Evolutionary conservation across 306 rosid genomes (phyloP).

Genomic region (Amphicarpaea edgeworthii): DNA sequence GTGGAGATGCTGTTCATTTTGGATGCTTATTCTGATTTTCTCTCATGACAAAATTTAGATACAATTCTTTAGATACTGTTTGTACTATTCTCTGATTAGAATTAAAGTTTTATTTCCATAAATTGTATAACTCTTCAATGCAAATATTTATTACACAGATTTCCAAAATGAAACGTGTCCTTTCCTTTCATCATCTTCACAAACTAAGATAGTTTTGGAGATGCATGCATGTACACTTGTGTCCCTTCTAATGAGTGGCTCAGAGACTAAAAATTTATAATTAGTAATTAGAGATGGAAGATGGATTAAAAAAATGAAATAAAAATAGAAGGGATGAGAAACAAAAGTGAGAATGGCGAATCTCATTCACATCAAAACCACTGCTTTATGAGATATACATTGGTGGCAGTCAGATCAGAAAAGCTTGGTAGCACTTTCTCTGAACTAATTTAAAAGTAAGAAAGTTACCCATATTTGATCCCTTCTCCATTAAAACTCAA

Average conservation of each 20-base stretch:
- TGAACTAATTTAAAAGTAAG: constrained; percentile 54
- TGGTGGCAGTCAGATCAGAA: constrained; percentile 62
- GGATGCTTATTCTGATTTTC: constrained; percentile 60
- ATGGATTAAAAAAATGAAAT: constrained; percentile 3
- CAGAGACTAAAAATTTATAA: constrained; percentile 30
- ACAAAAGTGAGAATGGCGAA: constrained; percentile 18
- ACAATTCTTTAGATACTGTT: neutral
- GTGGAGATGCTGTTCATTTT: constrained; percentile 74
- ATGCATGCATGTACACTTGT: neutral
- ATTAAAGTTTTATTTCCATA: neutral
- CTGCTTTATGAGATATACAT: constrained; percentile 44
- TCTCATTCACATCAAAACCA: constrained; percentile 42
- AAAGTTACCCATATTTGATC: constrained; percentile 35
- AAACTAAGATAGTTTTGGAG: constrained; percentile 16
- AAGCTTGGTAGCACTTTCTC: constrained; percentile 57
- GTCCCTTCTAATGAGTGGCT: constrained; percentile 35
- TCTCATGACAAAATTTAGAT: neutral
- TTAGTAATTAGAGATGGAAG: constrained; percentile 13
- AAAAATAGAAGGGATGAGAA: constrained; percentile 4
- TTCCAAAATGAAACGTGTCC: too few species aligned
- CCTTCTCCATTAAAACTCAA: constrained; percentile 41
- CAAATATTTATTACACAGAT: too few species aligned
- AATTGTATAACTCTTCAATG: too few species aligned
- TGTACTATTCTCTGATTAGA: too few species aligned
- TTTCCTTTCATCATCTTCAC: neutral